These are phyloP conservation scores for Daldinia concentrica DNA, from an alignment of 495 filamentous ascomycete genomes.

Conservation along the genomic window DNA sequence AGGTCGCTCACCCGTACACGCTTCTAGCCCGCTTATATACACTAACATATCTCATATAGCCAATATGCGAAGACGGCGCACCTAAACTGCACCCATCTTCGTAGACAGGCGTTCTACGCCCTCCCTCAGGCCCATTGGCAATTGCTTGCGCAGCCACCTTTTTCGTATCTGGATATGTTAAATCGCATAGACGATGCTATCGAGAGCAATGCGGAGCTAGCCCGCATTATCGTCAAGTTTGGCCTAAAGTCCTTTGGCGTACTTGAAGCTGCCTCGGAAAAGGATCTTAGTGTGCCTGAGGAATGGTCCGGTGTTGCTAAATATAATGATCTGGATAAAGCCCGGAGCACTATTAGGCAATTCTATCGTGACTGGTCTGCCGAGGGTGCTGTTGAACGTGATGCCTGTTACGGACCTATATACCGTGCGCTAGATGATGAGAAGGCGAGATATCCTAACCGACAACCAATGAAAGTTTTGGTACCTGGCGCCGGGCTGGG, in stretches of 20 bases:
- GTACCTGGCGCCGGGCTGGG: conserved; percentile 86
- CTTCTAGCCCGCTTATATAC: conserved; percentile 7
- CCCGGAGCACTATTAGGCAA: conserved; percentile 86
- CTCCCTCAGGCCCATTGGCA: conserved; percentile 85
- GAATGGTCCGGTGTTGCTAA: conserved; percentile 75
- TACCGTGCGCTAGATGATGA: conserved; percentile 67
- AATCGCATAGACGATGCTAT: conserved; percentile 85
- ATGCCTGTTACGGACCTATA: conserved; percentile 78
- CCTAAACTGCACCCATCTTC: conserved; percentile 84
- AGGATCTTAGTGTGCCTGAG: conserved; percentile 46
- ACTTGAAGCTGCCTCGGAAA: conserved; percentile 16
- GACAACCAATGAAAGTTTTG: conserved; percentile 63
- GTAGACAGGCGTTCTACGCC: conserved; percentile 90
- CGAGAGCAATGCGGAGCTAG: conserved; percentile 84
- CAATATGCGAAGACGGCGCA: conserved; percentile 87
- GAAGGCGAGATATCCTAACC: conserved; percentile 50
- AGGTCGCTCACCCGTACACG: conserved; percentile 15
- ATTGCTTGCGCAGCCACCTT: conserved; percentile 79
- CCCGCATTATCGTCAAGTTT: conserved; percentile 73
- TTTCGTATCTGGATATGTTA: conserved; percentile 81
- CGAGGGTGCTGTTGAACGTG: conserved; percentile 76
- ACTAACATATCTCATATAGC: conserved; percentile 53
- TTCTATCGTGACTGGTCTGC: conserved; percentile 95
- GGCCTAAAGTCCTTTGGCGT: conserved; percentile 74
- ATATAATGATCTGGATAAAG: conserved; percentile 82